Base-by-base conservation (phyloP, 2,329 filamentous ascomycete genomes). In the Ophiostoma himal-ulmi region DNA sequence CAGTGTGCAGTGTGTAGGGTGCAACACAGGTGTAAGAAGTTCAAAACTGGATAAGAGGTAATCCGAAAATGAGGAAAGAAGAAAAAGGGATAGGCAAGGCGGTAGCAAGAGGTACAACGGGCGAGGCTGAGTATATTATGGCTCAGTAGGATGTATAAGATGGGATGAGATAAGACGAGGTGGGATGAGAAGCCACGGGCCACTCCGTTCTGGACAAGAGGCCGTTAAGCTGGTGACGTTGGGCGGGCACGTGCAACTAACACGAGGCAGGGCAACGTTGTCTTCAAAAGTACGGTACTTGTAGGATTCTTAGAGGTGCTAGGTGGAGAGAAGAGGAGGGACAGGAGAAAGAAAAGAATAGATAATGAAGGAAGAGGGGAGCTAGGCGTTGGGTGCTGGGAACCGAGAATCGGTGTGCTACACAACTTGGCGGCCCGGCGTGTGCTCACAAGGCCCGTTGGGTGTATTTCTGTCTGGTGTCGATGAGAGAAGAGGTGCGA, bases 201-300 rank as follows among this genome's bases (percentile, higher is more conserved):
- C 52, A 26, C 52, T 26, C 52, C 22, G 52, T 22, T 57, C 8
- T 26, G 7, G 8, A 57, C 52, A 26, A 26, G 22, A 26, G 52
- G 11, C 52, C 22, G 52, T 57, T 57, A 14, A 57, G 52, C 22
- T 57, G 52, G 52, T 14, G 52, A 26, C 52, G 52, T 57, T 57
- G 52, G 52, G 14, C 52, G 52, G n/a, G 10, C n/a, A 57, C 52
- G 52, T 26, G n/a, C n/a, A 57, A 57, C 52, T 26, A 57, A 57
- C 52, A 57, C 52, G 52, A 22, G 52, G 5, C n/a, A 57, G 26
- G 52, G 13, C 22, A 22, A 57, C 26, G 52, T 22, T 14, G 22
- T 11, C n/a, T 57, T 11, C 52, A 57, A 57, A 57, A 57, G 52
- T 57, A 57, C 52, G 52, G 52, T 57, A 57, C 52, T 57, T 57